Percentiles rank a stretch among this genome's conserved stretches.
Evolutionary conservation across 23 red algal genomes (phyloP).

Genomic region (Gracilariopsis chorda): DNA sequence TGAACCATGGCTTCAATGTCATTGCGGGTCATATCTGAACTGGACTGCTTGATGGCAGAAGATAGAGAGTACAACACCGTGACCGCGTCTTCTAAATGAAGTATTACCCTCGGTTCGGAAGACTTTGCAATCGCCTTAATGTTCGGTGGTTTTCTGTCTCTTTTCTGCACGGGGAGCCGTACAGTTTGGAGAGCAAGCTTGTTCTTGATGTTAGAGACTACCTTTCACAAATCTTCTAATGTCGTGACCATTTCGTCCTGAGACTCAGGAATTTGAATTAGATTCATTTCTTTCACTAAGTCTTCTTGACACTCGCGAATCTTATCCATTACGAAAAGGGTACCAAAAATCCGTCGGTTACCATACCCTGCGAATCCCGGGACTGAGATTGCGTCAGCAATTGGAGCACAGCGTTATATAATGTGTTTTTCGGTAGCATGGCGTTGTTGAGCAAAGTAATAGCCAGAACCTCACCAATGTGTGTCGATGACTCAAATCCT

Average conservation of each 20-base stretch:
- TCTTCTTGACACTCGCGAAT: background rate
- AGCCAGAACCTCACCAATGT: background rate
- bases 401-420: background rate
- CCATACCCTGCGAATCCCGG: background rate
- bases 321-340: background rate
- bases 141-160: background rate
- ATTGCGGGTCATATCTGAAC: background rate
- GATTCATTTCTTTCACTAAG: background rate
- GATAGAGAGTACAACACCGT: background rate
- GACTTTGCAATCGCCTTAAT: background rate
- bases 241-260: background rate
- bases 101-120: background rate
- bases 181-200: background rate
- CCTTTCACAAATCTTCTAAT: background rate
- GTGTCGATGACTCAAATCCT: background rate
- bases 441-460: background rate
- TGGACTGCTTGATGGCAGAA: background rate
- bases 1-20: constrained; percentile 7
- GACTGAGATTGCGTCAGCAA: background rate
- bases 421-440: background rate
- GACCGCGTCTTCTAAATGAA: constrained; percentile 6
- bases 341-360: background rate
- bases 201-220: background rate
- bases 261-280: background rate
- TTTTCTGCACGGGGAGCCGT: background rate